Conservation (phyloP, 345 rosid species). For the Eucalyptus erythrocorys region DNA sequence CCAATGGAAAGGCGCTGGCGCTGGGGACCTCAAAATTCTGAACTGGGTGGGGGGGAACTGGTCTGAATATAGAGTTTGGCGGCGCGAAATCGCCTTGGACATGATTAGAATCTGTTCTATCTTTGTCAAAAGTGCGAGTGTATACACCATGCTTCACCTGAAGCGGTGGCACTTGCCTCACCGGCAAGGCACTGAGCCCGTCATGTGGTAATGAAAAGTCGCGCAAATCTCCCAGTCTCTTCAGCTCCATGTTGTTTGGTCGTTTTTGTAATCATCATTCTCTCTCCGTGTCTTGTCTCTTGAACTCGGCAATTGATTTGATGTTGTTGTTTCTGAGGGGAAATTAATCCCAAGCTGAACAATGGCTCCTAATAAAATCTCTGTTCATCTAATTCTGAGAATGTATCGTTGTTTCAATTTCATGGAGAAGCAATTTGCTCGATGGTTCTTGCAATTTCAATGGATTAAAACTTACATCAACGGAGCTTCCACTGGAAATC, state of each 20-base stretch:
- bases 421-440: not conserved
- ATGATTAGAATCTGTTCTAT: not conserved
- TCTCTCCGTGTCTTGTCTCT: not conserved
- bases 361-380: not conserved
- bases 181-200: not conserved
- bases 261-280: not conserved
- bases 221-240: not conserved
- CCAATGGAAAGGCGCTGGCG: constrained; percentile 7
- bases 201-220: not conserved
- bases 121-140: not conserved
- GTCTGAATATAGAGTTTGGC: not conserved
- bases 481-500: not conserved
- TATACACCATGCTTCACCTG: not conserved
- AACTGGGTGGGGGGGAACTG: not conserved
- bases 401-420: not conserved
- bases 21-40: not conserved
- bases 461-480: not conserved
- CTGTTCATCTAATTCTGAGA: not conserved
- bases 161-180: not conserved
- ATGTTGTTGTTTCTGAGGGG: not conserved
- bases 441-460: not conserved
- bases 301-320: not conserved
- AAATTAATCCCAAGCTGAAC: not conserved
- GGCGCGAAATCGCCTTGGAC: not conserved
- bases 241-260: not conserved